Percentiles rank a stretch among this genome's conserved stretches.
phyloP scores from a whole-genome alignment of 768 basidiomycete genomes.

The Mycena metata region DNA sequence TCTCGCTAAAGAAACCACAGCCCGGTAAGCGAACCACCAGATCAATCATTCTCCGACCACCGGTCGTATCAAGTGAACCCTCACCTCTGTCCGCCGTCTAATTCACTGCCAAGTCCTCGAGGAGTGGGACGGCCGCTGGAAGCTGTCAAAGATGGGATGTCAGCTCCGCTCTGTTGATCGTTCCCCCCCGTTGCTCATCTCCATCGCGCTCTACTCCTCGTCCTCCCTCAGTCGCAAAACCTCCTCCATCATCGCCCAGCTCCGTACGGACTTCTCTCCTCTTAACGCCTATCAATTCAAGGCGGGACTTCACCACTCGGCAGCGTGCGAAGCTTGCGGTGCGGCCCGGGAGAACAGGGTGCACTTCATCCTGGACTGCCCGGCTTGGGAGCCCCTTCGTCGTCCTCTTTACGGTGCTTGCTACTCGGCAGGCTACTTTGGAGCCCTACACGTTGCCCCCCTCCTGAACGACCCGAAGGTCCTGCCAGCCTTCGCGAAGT shows the following conservation, averaged over 20 bases:
- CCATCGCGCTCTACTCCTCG: not conserved
- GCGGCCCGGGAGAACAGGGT: not conserved
- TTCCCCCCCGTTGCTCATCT: not conserved
- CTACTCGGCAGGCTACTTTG: not conserved
- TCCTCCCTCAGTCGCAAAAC: not conserved
- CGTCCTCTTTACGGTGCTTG: not conserved
- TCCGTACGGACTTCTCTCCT: not conserved
- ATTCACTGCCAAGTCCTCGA: too few species aligned
- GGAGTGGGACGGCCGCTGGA: too few species aligned
- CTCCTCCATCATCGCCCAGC: conserved; percentile 2
- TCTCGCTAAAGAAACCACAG: too few species aligned
- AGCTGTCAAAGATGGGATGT: too few species aligned
- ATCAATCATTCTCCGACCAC: too few species aligned
- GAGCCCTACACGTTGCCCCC: too few species aligned
- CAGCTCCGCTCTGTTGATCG: too few species aligned
- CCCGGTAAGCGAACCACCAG: too few species aligned
- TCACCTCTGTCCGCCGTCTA: too few species aligned
- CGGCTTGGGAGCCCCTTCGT: not conserved
- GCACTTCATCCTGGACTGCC: not conserved
- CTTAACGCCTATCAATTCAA: not conserved
- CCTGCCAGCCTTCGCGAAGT: too few species aligned
- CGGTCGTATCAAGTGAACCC: too few species aligned
- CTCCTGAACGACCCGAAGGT: too few species aligned
- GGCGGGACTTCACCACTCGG: not conserved
- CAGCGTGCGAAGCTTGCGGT: not conserved